Base-by-base conservation (phyloP, 176 grass and related monocot species). In the Carex myosuroides region DNA sequence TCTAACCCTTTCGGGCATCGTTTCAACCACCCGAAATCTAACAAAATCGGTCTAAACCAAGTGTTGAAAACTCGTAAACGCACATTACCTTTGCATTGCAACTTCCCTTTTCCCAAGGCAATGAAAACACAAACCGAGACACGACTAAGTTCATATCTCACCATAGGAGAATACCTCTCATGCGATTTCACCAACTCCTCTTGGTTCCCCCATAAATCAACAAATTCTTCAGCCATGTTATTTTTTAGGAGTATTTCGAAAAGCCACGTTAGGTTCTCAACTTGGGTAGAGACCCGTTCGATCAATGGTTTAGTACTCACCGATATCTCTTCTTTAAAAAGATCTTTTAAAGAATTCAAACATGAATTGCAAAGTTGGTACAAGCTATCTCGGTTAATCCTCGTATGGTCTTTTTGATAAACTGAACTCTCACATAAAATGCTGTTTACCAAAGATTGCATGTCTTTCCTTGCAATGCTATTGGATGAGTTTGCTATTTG, bases 81-180 rank as follows among this genome's bases (percentile, higher is more conserved):
- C 42, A 83, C 30, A 1, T 93, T 66, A 1, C 93, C 64, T 24
- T 87, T 85, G 80, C 96, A 95, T 26, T 99, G 96, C 68, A 95
- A 67, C 63, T 85, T 93, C 5, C 96, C 87, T 85, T 70, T 90
- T 26, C 96, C 96, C 37, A 95, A 75, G 6, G 88, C 89, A 14
- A 89, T 85, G 66, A 99, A 99, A 33, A 99, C 58, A n/a, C 70
- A 79, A 2, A 89, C 96, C 14, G 96, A 99, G 48, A 95, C 79
- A 65, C 93, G 89, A 80, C 96, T 99, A 8, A 99, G 85, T 64
- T 99, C 93, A 5, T 95, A 95, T 52, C 91, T 91, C 54, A 98
- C 89, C 92, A 98, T 93, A 0, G 89, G 88, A 10, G 95, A 98
- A 21, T 89, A 91, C 64, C 48, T 85, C 24, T 83, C 77, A 0